Base-by-base conservation (phyloP, 1,284 basidiomycete genomes). In the Pyrrhoderma lamaoense region DNA sequence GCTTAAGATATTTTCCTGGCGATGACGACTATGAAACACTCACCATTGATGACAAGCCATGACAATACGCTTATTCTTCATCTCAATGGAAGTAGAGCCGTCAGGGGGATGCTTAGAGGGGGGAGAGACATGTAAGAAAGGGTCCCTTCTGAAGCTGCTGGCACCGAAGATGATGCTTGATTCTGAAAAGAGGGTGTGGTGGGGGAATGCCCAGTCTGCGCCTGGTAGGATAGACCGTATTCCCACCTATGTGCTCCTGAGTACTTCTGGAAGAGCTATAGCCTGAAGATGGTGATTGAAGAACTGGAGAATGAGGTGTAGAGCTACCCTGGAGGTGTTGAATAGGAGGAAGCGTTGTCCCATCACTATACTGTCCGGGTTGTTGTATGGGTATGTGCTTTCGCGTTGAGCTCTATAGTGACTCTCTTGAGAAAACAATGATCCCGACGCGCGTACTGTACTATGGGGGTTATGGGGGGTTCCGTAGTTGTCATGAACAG, bases 41-140 rank as follows among this genome's bases (percentile, higher is more conserved):
- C 42, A 55, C 53, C 53, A 55, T 34, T 55, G 53, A 40, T 55
- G 53, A 23, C 53, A 55, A 13, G 53, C 53, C 53, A 55, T 55
- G 45, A 55, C 53, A 23, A 55, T 55, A 7, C 53, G 53, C 45
- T 54, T 54, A 13, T 37, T 3, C 22, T 48, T 51, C 14, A 43
- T 49, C 8, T 51, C 53, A 48, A 34, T 25, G 9, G 49, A 35
- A 13, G 44, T n/a, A n/a, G 44, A 25, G 5, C 23, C 44, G 11
- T 38, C 40, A 9, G 23, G 18, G n/a, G 53, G 49, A 51, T 45
- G 21, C 38, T 31, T 2, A 55, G 27, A 14, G 53, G 53, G 25
- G 53, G 53, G 7, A 31, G 27, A 5, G 27, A 31, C 27, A 31
- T 31, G 27, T 31, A 31, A 31, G 27, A 31, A 11, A 31, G 27